These are phyloP conservation scores for Metschnikowia koreensis DNA, from an alignment of 805 yeast genomes.

Conservation along the genomic window DNA sequence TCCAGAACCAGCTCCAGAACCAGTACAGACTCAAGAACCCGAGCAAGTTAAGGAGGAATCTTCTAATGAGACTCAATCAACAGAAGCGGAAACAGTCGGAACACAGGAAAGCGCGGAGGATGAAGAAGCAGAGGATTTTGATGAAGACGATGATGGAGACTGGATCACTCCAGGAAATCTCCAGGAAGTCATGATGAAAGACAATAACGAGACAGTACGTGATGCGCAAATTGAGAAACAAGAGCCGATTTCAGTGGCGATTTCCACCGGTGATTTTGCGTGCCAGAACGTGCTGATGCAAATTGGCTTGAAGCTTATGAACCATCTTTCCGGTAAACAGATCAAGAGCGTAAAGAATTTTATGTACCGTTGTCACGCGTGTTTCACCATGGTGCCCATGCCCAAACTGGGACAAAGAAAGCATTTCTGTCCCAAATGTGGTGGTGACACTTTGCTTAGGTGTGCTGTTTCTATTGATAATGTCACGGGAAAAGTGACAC, in stretches of 20 bases:
- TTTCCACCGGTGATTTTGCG: slow-evolving; percentile 96
- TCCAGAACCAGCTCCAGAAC: neutral
- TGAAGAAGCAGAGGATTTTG: slow-evolving; percentile 53
- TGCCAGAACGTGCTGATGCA: slow-evolving; percentile 94
- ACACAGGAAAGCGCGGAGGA: neutral
- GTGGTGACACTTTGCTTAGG: slow-evolving; percentile 85
- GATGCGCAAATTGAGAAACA: slow-evolving; percentile 24
- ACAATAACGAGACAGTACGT: slow-evolving; percentile 56
- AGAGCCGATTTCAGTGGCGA: slow-evolving; percentile 65
- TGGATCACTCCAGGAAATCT: slow-evolving; percentile 94
- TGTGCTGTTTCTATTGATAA: slow-evolving; percentile 87
- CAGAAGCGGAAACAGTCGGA: neutral
- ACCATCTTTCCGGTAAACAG: slow-evolving; percentile 76
- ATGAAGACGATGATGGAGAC: slow-evolving; percentile 77
- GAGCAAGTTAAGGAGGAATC: neutral
- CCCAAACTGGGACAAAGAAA: slow-evolving; percentile 72
- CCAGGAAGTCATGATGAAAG: slow-evolving; percentile 64
- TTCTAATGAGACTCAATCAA: neutral
- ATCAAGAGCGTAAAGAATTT: slow-evolving; percentile 84
- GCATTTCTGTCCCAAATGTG: slow-evolving; percentile 94
- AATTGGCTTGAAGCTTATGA: slow-evolving; percentile 83
- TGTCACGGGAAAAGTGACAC: slow-evolving; percentile 75
- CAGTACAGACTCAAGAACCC: neutral
- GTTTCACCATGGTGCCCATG: slow-evolving; percentile 79
- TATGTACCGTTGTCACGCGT: slow-evolving; percentile 97